Evolutionary conservation across 140 eudicot species (phyloP), one percentile per base, ranked within the genome.

Genomic region (Cichorium intybus): DNA sequence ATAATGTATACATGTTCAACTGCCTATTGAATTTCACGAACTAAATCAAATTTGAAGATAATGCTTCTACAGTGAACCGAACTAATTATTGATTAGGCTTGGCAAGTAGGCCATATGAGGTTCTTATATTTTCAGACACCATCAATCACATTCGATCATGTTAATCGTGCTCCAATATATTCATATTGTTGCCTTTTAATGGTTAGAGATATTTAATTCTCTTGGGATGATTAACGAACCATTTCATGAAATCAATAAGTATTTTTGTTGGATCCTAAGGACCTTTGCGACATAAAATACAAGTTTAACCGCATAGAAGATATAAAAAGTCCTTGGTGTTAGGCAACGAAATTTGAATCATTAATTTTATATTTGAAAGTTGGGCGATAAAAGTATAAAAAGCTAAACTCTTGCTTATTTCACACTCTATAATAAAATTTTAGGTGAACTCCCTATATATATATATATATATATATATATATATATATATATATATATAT

Each of bases 211-310:
- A 7, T 8, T 47, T 15, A 47, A 47, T 17, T 47, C 23, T 47
- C 52, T 47, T 47, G 52, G 23, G 23, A 47, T 47, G 9, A 47
- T 16, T 47, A n/a, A 16, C 3, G 16, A 16, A 47, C 1, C 16
- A 16, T 47, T n/a, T 16, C 9, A 47, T 16, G 5, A 47, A 47
- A 37, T 1, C 6, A 47, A 15, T 16, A 47, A 23, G 52, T n/a
- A 47, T 47, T 8, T 17, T 47, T 73, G 78, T 64, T 73, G 67
- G 72, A 73, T 73, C 73, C 60, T 56, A 64, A 31, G 60, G 72
- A 46, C 31, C 15, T 61, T 55, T 35, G 28, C 26, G 43, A 55
- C 27, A 53, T 66, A 34, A 24, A 66, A 16, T 54, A 67, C 64
- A 67, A 2, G 10, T 41, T 56, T 27, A 45, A 15, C n/a, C 10